These are phyloP conservation scores for Phlebopus sp. DNA, from an alignment of 1,284 basidiomycete species.

Conservation along the genomic window DNA sequence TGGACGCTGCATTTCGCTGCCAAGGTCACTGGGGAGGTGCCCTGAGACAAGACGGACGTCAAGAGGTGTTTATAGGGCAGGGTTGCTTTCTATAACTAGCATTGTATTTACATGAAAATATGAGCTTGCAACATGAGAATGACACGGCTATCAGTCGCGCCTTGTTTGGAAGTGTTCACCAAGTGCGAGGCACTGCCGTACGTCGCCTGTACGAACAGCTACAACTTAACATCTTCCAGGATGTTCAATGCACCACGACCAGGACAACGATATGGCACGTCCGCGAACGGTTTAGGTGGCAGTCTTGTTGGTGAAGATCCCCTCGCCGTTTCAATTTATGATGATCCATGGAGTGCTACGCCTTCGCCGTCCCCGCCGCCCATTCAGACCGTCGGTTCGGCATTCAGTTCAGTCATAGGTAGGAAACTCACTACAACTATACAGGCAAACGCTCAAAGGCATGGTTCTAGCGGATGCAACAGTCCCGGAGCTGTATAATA, in stretches of 20 bases:
- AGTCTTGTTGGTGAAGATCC: conserved; percentile 78
- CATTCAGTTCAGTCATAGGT: conserved; percentile 73
- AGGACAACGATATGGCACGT: conserved; percentile 59
- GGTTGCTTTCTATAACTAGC: conserved; percentile 4
- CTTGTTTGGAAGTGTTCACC: conserved; percentile 14
- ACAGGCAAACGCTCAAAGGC: conserved; percentile 11
- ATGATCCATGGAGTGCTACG: conserved; percentile 84
- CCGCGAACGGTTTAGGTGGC: conserved; percentile 58
- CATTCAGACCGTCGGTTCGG: conserved; percentile 42
- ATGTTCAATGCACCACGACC: conserved; percentile 82
- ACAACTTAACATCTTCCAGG: conserved; percentile 9
- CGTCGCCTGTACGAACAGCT: too few species aligned
- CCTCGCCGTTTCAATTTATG: conserved; percentile 71
- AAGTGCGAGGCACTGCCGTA: conserved; percentile 1
- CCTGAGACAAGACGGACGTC: conserved; percentile 13
- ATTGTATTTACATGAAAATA: conserved; percentile 22
- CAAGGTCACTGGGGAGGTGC: conserved; percentile 50
- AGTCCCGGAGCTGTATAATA: conserved; percentile 76
- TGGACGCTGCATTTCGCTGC: conserved; percentile 87
- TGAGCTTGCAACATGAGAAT: conserved; percentile 9
- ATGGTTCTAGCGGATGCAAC: conserved; percentile 60
- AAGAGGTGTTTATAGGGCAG: conserved; percentile 14
- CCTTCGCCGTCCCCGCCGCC: conserved; percentile 75
- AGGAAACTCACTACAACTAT: conserved; percentile 9
- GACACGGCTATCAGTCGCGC: background rate